Conservation (phyloP, 345 rosid species). For the Odontarrhena argentea region DNA sequence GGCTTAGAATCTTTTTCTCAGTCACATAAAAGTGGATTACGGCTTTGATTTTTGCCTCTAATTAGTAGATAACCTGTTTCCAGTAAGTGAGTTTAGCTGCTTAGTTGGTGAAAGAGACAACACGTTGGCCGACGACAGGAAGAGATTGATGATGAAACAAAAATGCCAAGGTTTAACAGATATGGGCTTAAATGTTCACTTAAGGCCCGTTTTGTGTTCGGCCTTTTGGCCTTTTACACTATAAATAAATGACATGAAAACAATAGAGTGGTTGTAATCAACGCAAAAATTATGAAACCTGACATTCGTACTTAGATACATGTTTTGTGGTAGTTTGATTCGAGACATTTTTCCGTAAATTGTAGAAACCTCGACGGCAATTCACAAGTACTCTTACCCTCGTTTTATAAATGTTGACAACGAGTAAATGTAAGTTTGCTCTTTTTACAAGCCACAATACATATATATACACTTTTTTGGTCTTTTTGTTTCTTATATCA, state of each 20-base stretch:
- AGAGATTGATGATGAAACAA: not conserved
- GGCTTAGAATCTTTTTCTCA: slow-evolving; percentile 30
- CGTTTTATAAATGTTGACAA: too few relatives aligned
- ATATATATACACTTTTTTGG: too few relatives aligned
- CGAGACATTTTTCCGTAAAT: too few relatives aligned
- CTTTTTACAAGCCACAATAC: not conserved
- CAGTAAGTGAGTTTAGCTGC: slow-evolving; percentile 14
- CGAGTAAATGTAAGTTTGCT: not conserved
- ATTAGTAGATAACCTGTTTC: not conserved
- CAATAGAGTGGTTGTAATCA: not conserved
- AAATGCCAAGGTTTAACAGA: not conserved
- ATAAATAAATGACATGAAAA: not conserved
- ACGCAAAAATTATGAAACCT: not conserved
- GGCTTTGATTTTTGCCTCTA: slow-evolving; percentile 14
- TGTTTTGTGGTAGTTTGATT: too few relatives aligned
- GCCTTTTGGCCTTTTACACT: not conserved
- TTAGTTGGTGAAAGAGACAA: not conserved
- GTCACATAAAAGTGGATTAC: slow-evolving; percentile 37
- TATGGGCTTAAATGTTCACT: not conserved
- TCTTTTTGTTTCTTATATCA: not conserved
- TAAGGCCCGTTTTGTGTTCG: not conserved
- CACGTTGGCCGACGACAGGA: slow-evolving; percentile 17
- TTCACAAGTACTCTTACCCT: too few relatives aligned
- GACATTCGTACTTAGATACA: too few relatives aligned
- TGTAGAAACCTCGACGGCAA: too few relatives aligned